A percentile compares a stretch with the other conserved stretches of the same genome.
These are phyloP conservation scores for Vigna trinervia DNA, from an alignment of 306 rosid genomes.

Conservation along the genomic window DNA sequence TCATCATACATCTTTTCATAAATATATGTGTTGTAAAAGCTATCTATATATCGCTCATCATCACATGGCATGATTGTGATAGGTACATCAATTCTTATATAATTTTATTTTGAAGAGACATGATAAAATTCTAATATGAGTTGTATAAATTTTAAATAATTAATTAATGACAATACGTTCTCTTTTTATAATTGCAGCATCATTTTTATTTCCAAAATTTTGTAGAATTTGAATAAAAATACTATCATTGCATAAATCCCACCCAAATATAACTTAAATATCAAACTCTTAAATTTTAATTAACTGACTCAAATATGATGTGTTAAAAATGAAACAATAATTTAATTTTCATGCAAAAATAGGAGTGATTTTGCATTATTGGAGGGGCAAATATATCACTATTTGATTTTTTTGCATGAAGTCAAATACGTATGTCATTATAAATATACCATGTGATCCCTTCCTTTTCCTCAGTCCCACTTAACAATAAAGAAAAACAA, in stretches of 20 bases:
- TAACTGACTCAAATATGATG: too few relatives aligned
- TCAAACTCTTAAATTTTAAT: not conserved
- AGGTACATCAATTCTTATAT: not conserved
- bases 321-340: too few relatives aligned
- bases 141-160: not conserved
- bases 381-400: too few relatives aligned
- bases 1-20: too few relatives aligned
- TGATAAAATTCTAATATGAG: not conserved
- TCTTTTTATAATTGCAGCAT: not conserved
- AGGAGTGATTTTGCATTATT: too few relatives aligned
- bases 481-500: not conserved
- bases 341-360: too few relatives aligned
- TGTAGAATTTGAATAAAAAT: not conserved
- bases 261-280: not conserved
- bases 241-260: not conserved
- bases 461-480: slow-evolving; percentile 16
- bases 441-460: slow-evolving; percentile 26
- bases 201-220: not conserved
- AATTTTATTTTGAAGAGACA: not conserved
- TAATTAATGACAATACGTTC: not conserved
- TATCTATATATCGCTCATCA: not conserved
- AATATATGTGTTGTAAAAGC: too few relatives aligned
- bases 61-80: not conserved
- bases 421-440: too few relatives aligned
- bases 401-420: too few relatives aligned